Conservation (phyloP, 345 rosid species). For the Aegle marmelos region DNA sequence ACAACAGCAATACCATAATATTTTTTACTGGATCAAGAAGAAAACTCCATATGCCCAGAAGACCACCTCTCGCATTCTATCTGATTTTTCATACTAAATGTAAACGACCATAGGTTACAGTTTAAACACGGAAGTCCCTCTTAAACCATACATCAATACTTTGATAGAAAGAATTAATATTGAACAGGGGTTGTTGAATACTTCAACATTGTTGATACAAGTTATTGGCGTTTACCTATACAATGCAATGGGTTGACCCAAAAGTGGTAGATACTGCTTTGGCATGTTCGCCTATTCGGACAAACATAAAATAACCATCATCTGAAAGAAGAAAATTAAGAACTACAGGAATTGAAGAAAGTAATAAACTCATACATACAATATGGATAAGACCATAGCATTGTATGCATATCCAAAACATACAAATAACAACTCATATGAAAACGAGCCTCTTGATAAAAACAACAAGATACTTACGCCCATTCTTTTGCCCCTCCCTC, state of each 20-base stretch:
- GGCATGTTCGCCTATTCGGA: constrained; percentile 83
- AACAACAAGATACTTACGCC: constrained; percentile 48
- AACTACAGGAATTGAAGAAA: constrained; percentile 16
- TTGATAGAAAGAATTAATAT: background rate
- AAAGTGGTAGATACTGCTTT: constrained; percentile 91
- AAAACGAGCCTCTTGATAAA: background rate
- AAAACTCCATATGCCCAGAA: background rate
- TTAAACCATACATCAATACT: background rate
- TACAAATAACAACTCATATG: background rate
- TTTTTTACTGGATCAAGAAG: background rate
- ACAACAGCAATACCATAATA: background rate
- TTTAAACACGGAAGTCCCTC: background rate
- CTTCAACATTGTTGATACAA: background rate
- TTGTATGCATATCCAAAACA: background rate
- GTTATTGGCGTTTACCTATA: constrained; percentile 57
- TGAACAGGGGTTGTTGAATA: background rate
- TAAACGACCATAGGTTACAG: too few species aligned
- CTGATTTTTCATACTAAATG: background rate
- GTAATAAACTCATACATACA: background rate
- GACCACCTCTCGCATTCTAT: background rate
- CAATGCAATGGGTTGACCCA: constrained; percentile 92
- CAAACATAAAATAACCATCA: constrained; percentile 44
- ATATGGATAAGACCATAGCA: background rate
- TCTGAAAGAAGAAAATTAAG: constrained; percentile 26
- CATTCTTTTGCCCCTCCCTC: constrained; percentile 95